Evolutionary conservation across 2,329 filamentous ascomycete species (phyloP).

Genomic region (Geosmithia morbida): DNA sequence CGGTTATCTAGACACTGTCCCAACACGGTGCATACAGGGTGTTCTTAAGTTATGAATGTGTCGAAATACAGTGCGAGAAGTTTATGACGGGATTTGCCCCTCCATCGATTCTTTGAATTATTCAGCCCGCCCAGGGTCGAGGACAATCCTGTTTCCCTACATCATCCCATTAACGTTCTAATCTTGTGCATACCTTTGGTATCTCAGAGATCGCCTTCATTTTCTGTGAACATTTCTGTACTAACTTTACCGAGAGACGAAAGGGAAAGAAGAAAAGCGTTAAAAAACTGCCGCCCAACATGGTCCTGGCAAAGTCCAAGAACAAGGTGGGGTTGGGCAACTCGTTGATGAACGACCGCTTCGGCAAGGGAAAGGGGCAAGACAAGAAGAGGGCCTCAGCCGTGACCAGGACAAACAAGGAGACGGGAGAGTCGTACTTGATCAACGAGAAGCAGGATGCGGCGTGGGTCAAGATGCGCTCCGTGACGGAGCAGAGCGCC

Average conservation of each 20-base stretch:
- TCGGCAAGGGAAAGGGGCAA: conserved; percentile 79
- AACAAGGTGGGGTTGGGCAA: conserved; percentile 91
- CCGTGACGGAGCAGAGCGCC: conserved; percentile 90
- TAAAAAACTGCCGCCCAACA: conserved; percentile 16
- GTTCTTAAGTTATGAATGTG: not conserved
- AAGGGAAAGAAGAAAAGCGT: not conserved
- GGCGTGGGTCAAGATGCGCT: conserved; percentile 98
- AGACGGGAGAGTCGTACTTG: conserved; percentile 79
- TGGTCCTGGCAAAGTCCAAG: conserved; percentile 74
- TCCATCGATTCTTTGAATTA: conserved; percentile 2
- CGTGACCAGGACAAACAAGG: conserved; percentile 56
- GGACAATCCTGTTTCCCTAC: not conserved
- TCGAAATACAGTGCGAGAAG: conserved; percentile 1
- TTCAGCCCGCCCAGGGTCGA: not conserved
- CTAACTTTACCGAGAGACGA: not conserved
- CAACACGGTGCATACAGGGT: not conserved
- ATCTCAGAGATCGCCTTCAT: not conserved
- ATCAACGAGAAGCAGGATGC: conserved; percentile 85
- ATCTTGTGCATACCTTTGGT: not conserved
- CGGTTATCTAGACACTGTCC: conserved; percentile 3
- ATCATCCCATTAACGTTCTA: not conserved
- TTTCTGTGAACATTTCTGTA: not conserved
- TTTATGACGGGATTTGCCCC: conserved; percentile 3
- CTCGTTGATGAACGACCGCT: conserved; percentile 96
- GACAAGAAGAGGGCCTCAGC: conserved; percentile 58